Percentiles rank a stretch among this genome's conserved stretches.
phyloP scores from a whole-genome alignment of 1,139 yeast species.

The Hyphopichia khmerensis region DNA sequence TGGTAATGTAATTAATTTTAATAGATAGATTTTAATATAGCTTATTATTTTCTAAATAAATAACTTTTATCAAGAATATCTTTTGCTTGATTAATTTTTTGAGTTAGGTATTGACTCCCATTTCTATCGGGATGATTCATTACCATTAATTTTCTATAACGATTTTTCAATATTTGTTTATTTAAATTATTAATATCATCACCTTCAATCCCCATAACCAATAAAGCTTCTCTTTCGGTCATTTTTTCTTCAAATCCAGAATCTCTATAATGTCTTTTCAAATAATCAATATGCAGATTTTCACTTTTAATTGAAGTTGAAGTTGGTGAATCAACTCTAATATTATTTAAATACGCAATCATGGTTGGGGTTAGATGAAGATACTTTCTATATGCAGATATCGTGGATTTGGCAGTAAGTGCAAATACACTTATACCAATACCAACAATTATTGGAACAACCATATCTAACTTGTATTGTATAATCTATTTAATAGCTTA shows the following conservation, averaged over 20 bases:
- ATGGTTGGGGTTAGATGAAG: conserved; percentile 48
- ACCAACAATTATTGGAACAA: conserved; percentile 58
- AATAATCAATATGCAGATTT: conserved; percentile 19
- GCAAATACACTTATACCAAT: conserved; percentile 57
- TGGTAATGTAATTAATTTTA: conserved; percentile 4
- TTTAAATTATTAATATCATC: conserved; percentile 50
- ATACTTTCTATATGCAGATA: conserved; percentile 45
- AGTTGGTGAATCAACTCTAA: conserved; percentile 10
- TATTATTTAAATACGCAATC: conserved; percentile 54
- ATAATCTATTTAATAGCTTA: too few relatives aligned
- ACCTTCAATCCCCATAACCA: conserved; percentile 53
- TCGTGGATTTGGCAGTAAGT: conserved; percentile 48
- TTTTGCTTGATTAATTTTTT: conserved; percentile 75
- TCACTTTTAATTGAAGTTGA: conserved; percentile 6
- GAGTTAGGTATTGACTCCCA: conserved; percentile 69
- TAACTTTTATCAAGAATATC: conserved; percentile 62
- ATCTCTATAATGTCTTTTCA: conserved; percentile 36
- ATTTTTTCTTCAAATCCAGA: conserved; percentile 51
- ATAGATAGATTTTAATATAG: not conserved
- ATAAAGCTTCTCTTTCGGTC: conserved; percentile 63
- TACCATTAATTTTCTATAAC: conserved; percentile 66
- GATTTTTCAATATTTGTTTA: conserved; percentile 42
- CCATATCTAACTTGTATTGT: conserved; percentile 21
- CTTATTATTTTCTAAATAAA: conserved; percentile 22
- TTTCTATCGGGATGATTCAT: conserved; percentile 75